Percentiles rank a stretch among this genome's conserved stretches.
Evolutionary conservation across 2,329 filamentous ascomycete genomes (phyloP).

Genomic region (Cyphellophora europaea): DNA sequence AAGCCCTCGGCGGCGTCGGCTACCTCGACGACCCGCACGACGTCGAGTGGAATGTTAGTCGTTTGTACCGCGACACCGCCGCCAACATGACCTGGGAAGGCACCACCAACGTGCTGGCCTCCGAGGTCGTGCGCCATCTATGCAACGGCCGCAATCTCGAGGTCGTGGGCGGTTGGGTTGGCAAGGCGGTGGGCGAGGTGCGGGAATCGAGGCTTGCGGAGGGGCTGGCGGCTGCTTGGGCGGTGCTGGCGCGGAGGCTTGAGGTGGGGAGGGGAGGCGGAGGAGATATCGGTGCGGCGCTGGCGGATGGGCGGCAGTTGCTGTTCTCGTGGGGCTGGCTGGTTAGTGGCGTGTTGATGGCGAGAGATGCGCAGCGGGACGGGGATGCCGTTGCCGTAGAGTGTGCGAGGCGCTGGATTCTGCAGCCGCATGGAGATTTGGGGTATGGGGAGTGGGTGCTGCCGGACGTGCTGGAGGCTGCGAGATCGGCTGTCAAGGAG

Average conservation of each 20-base stretch:
- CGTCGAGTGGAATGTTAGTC: slow-evolving; percentile 54
- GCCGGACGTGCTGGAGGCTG: neutral
- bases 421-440: neutral
- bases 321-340: slow-evolving; percentile 17
- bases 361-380: slow-evolving; percentile 28
- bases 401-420: slow-evolving; percentile 29
- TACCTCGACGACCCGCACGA: slow-evolving; percentile 23
- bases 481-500: neutral
- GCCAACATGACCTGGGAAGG: slow-evolving; percentile 63
- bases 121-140: slow-evolving; percentile 10
- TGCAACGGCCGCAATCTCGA: neutral
- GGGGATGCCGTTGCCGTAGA: slow-evolving; percentile 24
- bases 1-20: slow-evolving; percentile 23
- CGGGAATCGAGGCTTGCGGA: neutral
- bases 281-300: neutral
- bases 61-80: slow-evolving; percentile 54
- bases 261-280: slow-evolving; percentile 3
- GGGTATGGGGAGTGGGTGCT: neutral
- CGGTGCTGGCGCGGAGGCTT: neutral
- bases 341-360: slow-evolving; percentile 25
- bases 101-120: slow-evolving; percentile 52
- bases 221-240: neutral
- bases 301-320: slow-evolving; percentile 8
- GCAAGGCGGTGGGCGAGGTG: neutral
- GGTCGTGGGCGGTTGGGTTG: neutral